These are phyloP conservation scores for Tubosaeta sp. DNA, from an alignment of 768 basidiomycete species.

Conservation along the genomic window DNA sequence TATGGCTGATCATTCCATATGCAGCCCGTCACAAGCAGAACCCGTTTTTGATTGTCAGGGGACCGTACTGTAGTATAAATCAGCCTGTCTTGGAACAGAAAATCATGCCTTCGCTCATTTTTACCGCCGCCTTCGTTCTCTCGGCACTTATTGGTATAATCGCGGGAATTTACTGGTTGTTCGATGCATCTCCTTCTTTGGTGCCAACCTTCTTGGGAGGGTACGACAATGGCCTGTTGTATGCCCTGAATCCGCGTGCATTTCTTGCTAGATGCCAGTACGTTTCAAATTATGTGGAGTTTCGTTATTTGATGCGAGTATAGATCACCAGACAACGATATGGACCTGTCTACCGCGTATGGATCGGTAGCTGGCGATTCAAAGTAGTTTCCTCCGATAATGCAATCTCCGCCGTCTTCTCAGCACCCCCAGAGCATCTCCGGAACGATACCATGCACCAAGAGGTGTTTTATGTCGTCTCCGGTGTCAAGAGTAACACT, in stretches of 20 bases:
- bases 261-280: slow-evolving; percentile 23
- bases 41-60: not conserved
- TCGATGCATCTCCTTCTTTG: not conserved
- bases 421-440: slow-evolving; percentile 2
- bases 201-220: slow-evolving; percentile 13
- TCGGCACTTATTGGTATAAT: not conserved
- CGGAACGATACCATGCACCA: slow-evolving; percentile 9
- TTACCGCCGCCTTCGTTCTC: not conserved
- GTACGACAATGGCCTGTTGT: slow-evolving; percentile 14
- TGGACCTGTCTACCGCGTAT: slow-evolving; percentile 14
- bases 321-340: slow-evolving; percentile 7
- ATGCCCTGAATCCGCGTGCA: slow-evolving; percentile 8
- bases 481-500: slow-evolving; percentile 8
- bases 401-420: slow-evolving; percentile 10
- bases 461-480: slow-evolving; percentile 12
- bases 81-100: not conserved
- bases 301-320: no score
- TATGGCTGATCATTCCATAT: not conserved
- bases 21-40: no score
- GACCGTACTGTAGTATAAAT: not conserved
- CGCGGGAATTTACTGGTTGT: not conserved
- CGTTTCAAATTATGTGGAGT: not conserved
- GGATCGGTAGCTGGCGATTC: slow-evolving; percentile 16
- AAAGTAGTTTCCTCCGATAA: slow-evolving; percentile 14
- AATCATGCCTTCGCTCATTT: slow-evolving; percentile 1